Evolutionary conservation across 805 yeast genomes (phyloP).

Genomic region (Lipomyces yamadae): DNA sequence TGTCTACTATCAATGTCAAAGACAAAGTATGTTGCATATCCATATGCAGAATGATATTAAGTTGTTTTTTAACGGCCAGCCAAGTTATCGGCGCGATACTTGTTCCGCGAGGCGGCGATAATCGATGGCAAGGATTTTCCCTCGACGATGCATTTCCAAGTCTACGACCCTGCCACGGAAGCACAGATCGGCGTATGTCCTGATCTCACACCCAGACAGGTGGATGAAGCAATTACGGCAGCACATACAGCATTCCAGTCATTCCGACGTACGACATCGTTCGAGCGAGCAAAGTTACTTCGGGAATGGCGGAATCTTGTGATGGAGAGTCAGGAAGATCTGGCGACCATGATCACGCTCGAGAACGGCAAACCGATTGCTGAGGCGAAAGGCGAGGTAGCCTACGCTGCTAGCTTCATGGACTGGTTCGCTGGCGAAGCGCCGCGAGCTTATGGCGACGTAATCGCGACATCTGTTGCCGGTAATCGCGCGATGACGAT

Average conservation of each 20-base stretch:
- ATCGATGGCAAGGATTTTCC: background rate
- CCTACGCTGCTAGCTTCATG: conserved; percentile 73
- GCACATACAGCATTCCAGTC: conserved; percentile 59
- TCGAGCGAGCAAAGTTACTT: conserved; percentile 61
- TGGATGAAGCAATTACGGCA: conserved; percentile 57
- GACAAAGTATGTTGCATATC: background rate
- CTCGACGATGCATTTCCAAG: conserved; percentile 16
- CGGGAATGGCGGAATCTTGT: conserved; percentile 58
- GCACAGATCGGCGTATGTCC: conserved; percentile 60
- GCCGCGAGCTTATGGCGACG: conserved; percentile 70
- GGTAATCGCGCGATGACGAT: conserved; percentile 58
- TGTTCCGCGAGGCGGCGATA: conserved; percentile 2
- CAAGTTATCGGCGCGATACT: background rate
- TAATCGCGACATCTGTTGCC: conserved; percentile 50
- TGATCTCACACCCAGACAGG: conserved; percentile 57
- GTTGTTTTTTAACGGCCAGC: background rate
- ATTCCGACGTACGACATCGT: conserved; percentile 60
- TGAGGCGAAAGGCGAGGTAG: conserved; percentile 74
- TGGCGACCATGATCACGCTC: conserved; percentile 64
- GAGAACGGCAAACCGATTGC: conserved; percentile 78
- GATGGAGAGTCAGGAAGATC: conserved; percentile 63
- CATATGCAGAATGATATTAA: background rate
- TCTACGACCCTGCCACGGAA: conserved; percentile 75
- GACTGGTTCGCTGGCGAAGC: conserved; percentile 92
- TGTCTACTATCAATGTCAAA: background rate